Evolutionary conservation across 2,329 filamentous ascomycete species (phyloP).

Genomic region (Colletotrichum cordylinicola): DNA sequence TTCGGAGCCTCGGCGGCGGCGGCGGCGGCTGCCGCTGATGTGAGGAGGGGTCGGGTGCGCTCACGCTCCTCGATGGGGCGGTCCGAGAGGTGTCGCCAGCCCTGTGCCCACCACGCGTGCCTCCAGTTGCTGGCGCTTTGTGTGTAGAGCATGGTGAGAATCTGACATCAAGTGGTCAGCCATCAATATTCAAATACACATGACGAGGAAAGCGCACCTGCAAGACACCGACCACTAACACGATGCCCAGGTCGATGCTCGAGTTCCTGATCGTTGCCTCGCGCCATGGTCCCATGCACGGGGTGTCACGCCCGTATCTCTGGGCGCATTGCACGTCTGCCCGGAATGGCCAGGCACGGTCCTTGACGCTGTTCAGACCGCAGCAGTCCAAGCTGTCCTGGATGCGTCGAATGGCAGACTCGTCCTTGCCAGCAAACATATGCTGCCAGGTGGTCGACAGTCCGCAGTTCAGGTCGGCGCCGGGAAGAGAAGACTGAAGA

Average conservation of each 20-base stretch:
- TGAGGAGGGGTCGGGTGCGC: conserved; percentile 13
- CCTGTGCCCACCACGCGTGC: conserved; percentile 22
- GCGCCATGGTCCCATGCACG: conserved; percentile 64
- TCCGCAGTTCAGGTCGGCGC: conserved; percentile 50
- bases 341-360: conserved; percentile 69
- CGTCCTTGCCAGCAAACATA: conserved; percentile 59
- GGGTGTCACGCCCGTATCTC: conserved; percentile 47
- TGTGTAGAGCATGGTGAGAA: conserved; percentile 12
- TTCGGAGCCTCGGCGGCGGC: not conserved
- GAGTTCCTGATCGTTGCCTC: conserved; percentile 57
- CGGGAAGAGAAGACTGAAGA: conserved; percentile 37
- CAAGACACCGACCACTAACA: conserved; percentile 56
- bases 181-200: not conserved
- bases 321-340: conserved; percentile 44
- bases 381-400: conserved; percentile 74
- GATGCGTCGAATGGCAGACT: conserved; percentile 56
- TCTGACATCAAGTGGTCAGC: not conserved
- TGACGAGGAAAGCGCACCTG: conserved; percentile 51
- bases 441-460: conserved; percentile 62
- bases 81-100: conserved; percentile 13
- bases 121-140: conserved; percentile 22
- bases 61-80: conserved; percentile 9
- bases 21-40: not conserved
- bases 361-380: conserved; percentile 61
- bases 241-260: conserved; percentile 60